These are phyloP conservation scores for Penicillium crystallinum DNA, from an alignment of 495 filamentous ascomycete species.

Conservation along the genomic window DNA sequence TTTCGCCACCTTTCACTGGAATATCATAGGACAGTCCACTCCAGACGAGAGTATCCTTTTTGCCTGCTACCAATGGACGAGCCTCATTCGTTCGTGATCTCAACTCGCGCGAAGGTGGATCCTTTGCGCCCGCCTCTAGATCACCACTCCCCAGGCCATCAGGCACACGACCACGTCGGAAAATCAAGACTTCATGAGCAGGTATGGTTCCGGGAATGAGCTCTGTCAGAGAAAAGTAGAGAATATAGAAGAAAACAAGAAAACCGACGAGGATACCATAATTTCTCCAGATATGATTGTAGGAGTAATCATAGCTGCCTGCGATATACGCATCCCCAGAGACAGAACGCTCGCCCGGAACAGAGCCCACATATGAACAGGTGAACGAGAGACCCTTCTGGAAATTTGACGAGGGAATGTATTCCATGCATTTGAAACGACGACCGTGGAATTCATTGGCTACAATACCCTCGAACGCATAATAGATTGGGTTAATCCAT, in stretches of 20 bases:
- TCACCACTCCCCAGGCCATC: slow-evolving; percentile 21
- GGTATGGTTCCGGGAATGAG: slow-evolving; percentile 1
- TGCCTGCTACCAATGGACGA: slow-evolving; percentile 38
- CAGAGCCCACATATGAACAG: slow-evolving; percentile 47
- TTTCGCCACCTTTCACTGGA: slow-evolving; percentile 52
- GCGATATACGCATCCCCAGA: slow-evolving; percentile 51
- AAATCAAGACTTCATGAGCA: slow-evolving; percentile 33
- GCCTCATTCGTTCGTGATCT: slow-evolving; percentile 18
- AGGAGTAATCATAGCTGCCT: slow-evolving; percentile 50
- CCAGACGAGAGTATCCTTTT: slow-evolving; percentile 68
- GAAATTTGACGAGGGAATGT: slow-evolving; percentile 49
- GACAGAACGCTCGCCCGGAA: slow-evolving; percentile 47
- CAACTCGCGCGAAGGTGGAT: slow-evolving; percentile 13
- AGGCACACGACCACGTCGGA: slow-evolving; percentile 37
- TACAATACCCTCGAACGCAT: slow-evolving; percentile 41
- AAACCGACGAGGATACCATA: slow-evolving; percentile 62
- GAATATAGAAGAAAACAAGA: slow-evolving; percentile 52
- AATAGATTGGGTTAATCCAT: slow-evolving; percentile 44
- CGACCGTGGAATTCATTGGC: slow-evolving; percentile 57
- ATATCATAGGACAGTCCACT: slow-evolving; percentile 69
- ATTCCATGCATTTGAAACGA: slow-evolving; percentile 42
- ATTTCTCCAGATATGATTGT: slow-evolving; percentile 60
- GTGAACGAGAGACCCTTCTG: slow-evolving; percentile 41
- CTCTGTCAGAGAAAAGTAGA: slow-evolving; percentile 42
- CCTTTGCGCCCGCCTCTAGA: slow-evolving; percentile 18